Evolutionary conservation across 768 basidiomycete genomes (phyloP), one percentile per base, ranked within the genome.

Genomic region (Tricholoma bakamatsutake): DNA sequence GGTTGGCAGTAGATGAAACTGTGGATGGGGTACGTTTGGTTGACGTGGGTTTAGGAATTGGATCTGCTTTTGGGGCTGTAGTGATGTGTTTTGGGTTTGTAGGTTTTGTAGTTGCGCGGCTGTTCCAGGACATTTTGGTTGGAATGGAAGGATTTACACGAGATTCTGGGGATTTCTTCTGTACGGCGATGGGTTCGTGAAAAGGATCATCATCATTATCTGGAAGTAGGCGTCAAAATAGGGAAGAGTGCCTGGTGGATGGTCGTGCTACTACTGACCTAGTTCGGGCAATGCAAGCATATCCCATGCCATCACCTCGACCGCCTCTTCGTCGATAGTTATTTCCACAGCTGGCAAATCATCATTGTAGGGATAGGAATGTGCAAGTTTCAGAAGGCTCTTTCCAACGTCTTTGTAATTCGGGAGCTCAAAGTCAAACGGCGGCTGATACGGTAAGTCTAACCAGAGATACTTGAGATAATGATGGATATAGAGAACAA

Each of bases 401-500:
- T 67, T 67, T 5, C 78, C 79, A 0, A 80, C 66, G 33, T 68
- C 62, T 45, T 65, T 71, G 58, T 78, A 80, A 57, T 79, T 62
- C 0, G 79, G 78, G 17, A 80, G 57, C 1, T 71, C 70, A 54
- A 78, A 77, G 40, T 77, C 75, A 52, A 79, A 69, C 1, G 74
- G 75, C 1, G 77, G 77, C 24, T 71, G 65, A 47, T 75, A 79
- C 1, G 73, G 68, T 4, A 76, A 61, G 53, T 79, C 80, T 79
- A 51, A 5, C 27, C 6, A 49, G 11, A 18, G 27, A 8, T 28
- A 30, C 37, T 24, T 18, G 11, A 62, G 43, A 42, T 24, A 24
- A 24, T 28, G 42, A 57, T 51, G 35, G 60, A 31, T 35, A 54
- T 34, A 24, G 21, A 24, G 3, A 12, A 18, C 11, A 31, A 8